Percentiles rank a stretch among this genome's conserved stretches.
phyloP scores from a whole-genome alignment of 2,329 filamentous ascomycete species.

The Aurifilum marmelostoma region DNA sequence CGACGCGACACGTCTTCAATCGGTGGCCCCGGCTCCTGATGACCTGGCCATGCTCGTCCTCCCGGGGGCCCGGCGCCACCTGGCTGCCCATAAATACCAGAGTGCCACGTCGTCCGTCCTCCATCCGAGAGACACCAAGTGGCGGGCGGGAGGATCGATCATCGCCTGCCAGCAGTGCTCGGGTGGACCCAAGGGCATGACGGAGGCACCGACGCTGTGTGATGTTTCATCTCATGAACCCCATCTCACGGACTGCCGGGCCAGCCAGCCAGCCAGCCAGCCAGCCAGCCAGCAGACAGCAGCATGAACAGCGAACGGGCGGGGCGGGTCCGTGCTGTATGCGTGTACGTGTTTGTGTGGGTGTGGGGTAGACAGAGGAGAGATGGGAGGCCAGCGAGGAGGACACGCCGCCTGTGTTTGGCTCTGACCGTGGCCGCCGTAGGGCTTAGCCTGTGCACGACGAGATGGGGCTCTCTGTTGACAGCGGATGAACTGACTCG shows the following conservation, averaged over 20 bases:
- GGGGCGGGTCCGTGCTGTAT: not conserved
- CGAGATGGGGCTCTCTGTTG: not conserved
- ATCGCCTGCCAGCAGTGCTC: not conserved
- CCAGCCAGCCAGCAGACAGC: no score
- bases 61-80: no score
- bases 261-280: no score
- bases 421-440: not conserved
- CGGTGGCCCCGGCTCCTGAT: not conserved
- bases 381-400: not conserved
- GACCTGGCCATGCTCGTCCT: not conserved
- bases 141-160: no score
- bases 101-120: not conserved
- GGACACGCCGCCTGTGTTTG: no score
- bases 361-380: no score
- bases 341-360: no score
- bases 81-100: not conserved
- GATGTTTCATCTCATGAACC: not conserved
- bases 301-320: no score
- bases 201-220: not conserved
- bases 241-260: no score
- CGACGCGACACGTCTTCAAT: not conserved
- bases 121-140: not conserved
- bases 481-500: not conserved
- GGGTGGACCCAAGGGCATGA: not conserved
- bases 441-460: not conserved